Evolutionary conservation across 495 filamentous ascomycete species (phyloP), one percentile per base, ranked within the genome.

Genomic region (Glonium stellatum): DNA sequence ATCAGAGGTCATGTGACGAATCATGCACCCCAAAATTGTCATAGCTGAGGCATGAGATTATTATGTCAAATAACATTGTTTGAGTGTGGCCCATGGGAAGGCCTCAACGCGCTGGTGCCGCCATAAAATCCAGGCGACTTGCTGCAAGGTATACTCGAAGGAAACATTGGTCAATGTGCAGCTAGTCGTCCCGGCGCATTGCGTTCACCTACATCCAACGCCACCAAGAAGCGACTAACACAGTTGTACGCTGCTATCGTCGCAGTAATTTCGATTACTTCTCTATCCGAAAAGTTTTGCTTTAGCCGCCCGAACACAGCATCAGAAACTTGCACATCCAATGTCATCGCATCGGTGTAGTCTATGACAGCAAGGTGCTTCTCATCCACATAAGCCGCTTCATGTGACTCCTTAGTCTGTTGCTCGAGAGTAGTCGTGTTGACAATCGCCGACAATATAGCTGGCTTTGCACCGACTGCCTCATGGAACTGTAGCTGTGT

Each of bases 161-260:
- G 6, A 31, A 31, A 44, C 4, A 44, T 44, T 18, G 18, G 39
- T 44, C 39, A 39, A 44, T 44, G 18, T 18, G 13, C 39, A 15
- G 39, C 39, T 44, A 11, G 39, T 44, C 39, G 13, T 15, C 10
- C 22, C 37, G 27, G 42, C 25, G 12, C 37, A 66, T 82, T 83
- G 67, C 75, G 78, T 70, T 86, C 82, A 19, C 82, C 82, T 76
- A 91, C 88, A 74, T 92, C 86, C 62, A 96, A 69, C 19, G 89
- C 89, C 34, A 95, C 89, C 62, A 95, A 72, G 66, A 95, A 92
- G 50, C 89, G 78, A 64, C 86, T 89, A 11, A 96, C 89, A 71
- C 87, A 90, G 69, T 95, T 95, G 69, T 96, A 95, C 31, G 82
- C 83, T n/a, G 85, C 88, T 61, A 86, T 82, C 23, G 87, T 89